A percentile compares a stretch with the other conserved stretches of the same genome.
Evolutionary conservation across 768 basidiomycete genomes (phyloP).

Genomic region (Amanita phalloides): DNA sequence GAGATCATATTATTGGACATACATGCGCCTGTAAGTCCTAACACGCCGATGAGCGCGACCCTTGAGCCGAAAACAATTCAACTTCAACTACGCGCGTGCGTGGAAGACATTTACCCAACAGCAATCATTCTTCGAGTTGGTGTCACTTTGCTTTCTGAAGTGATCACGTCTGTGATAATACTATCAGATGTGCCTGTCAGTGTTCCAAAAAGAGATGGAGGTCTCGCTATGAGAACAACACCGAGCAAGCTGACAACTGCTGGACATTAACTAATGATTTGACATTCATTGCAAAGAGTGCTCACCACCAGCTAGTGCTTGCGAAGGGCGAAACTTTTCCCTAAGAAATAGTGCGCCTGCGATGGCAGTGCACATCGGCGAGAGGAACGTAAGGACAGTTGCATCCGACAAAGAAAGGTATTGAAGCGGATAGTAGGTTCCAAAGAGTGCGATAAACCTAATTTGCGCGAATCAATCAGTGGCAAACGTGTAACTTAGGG

Average conservation of each 20-base stretch:
- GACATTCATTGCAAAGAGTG: background rate
- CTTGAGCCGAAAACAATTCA: slow-evolving; percentile 18
- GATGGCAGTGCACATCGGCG: slow-evolving; percentile 54
- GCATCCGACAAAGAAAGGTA: slow-evolving; percentile 75
- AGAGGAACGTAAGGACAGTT: slow-evolving; percentile 65
- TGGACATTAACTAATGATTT: background rate
- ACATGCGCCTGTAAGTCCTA: slow-evolving; percentile 63
- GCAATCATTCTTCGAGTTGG: slow-evolving; percentile 40
- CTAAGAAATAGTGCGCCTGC: slow-evolving; percentile 51
- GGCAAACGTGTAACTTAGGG: background rate
- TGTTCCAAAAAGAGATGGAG: slow-evolving; percentile 58
- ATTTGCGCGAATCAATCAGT: background rate
- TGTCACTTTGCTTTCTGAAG: slow-evolving; percentile 14
- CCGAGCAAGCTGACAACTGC: slow-evolving; percentile 62
- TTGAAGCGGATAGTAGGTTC: slow-evolving; percentile 60
- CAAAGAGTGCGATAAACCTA: slow-evolving; percentile 66
- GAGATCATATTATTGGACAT: slow-evolving; percentile 13
- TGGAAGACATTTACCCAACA: slow-evolving; percentile 32
- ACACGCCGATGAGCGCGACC: slow-evolving; percentile 53
- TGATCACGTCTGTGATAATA: slow-evolving; percentile 4
- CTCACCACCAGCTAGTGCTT: slow-evolving; percentile 41
- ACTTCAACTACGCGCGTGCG: background rate
- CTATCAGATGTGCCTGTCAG: background rate
- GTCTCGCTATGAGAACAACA: slow-evolving; percentile 75
- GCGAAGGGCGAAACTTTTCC: slow-evolving; percentile 44